Conservation (phyloP, 139 green algal genomes). For the Mesotaenium endlicherianum region DNA sequence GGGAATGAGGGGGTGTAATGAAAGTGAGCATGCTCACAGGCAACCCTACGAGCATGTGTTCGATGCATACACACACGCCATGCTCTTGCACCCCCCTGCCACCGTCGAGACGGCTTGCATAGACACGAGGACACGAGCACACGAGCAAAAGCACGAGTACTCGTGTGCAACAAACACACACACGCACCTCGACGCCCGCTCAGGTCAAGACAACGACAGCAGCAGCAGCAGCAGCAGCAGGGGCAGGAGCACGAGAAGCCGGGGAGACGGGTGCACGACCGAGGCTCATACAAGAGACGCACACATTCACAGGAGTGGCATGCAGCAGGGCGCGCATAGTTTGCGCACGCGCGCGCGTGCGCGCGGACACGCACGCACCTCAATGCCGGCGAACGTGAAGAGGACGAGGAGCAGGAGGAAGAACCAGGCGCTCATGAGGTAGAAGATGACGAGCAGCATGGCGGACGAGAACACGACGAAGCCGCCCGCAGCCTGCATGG, state of each 20-base stretch:
- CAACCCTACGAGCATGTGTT: too few relatives aligned
- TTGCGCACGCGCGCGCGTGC: too few relatives aligned
- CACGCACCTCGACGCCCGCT: background rate
- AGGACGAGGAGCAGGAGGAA: conserved; percentile 27
- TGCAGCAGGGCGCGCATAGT: too few relatives aligned
- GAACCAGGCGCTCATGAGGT: conserved; percentile 23
- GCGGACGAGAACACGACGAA: conserved; percentile 39
- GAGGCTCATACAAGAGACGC: too few relatives aligned
- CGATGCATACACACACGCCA: too few relatives aligned
- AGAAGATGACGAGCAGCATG: conserved; percentile 50
- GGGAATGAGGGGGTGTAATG: background rate
- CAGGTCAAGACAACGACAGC: background rate
- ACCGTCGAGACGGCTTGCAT: background rate
- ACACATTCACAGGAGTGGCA: too few relatives aligned
- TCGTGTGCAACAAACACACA: background rate
- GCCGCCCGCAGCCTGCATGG: background rate
- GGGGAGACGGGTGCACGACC: too few relatives aligned
- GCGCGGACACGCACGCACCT: background rate
- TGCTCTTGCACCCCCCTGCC: too few relatives aligned
- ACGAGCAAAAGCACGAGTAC: background rate
- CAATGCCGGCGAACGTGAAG: conserved; percentile 32
- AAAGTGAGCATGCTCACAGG: too few relatives aligned
- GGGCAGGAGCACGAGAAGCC: too few relatives aligned
- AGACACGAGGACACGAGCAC: background rate
- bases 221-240: too few relatives aligned